Evolutionary conservation across 1,284 basidiomycete genomes (phyloP), one percentile per base, ranked within the genome.

Genomic region (Sporisorium iseilematis-ciliati): DNA sequence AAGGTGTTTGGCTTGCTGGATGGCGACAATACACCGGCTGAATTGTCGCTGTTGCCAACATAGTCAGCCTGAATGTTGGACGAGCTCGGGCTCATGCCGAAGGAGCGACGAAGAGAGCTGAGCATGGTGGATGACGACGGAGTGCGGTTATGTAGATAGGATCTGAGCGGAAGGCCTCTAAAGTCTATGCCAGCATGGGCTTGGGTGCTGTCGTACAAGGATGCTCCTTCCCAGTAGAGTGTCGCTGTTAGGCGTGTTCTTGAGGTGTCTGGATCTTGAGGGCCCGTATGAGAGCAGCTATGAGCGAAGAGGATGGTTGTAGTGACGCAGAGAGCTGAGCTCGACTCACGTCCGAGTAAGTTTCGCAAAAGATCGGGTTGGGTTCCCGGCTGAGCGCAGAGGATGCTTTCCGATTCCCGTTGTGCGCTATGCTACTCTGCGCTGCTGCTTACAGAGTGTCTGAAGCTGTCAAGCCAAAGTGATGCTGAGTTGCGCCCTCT

Each of bases 81-180:
- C 1, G 68, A 65, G 60, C 65, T 69, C 0, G 65, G 72, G 57
- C 72, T 75, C 72, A 75, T 75, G 65, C 72, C 72, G 53, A 75
- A 65, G 7, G 72, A 75, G 10, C 72, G 62, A 41, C 65, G 72
- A 21, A 75, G 57, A 18, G 72, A 56, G 35, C 52, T 66, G 58
- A 75, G 63, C 72, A 75, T 75, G 25, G 12, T 58, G 26, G 12
- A 10, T 25, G 26, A 54, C 2, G 52, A 49, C 23, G 41, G 46
- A 33, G 29, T 29, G 29, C 8, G 29, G 8, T 4, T 5, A 29
- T 4, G 29, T 29, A 8, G 29, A 8, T 29, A 29, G 29, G 29
- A 46, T 46, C 23, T 38, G 35, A 38, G 35, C 35, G 35, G 16
- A 14, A 46, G 23, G 43, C 23, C 16, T 21, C 20, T 21, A 20